Conservation (phyloP, 805 yeast genomes). For the Candida dajiaensis region DNA sequence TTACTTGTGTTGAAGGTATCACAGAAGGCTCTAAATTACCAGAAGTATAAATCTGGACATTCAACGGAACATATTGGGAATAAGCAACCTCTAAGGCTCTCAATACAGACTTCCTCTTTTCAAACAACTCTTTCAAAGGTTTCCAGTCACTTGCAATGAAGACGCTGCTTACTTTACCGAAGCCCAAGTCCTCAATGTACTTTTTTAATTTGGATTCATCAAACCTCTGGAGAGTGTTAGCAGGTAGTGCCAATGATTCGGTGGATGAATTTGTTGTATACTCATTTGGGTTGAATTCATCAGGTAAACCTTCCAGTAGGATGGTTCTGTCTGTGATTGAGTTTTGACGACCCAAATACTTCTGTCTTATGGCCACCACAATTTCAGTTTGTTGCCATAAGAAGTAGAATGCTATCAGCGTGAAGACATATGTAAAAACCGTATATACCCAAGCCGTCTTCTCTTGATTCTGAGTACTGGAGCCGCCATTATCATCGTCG, state of each 20-base stretch:
- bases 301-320: slow-evolving; percentile 83
- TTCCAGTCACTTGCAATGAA: slow-evolving; percentile 88
- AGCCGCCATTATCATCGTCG: slow-evolving; percentile 1
- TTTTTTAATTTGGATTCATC: slow-evolving; percentile 62
- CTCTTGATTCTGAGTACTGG: slow-evolving; percentile 3
- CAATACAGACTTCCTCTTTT: slow-evolving; percentile 48
- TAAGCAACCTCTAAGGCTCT: slow-evolving; percentile 60
- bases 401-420: slow-evolving; percentile 53
- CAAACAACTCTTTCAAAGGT: slow-evolving; percentile 58
- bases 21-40: slow-evolving; percentile 15
- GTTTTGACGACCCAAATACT: slow-evolving; percentile 76
- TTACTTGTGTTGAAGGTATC: slow-evolving; percentile 11
- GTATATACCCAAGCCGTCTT: slow-evolving; percentile 68
- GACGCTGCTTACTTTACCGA: slow-evolving; percentile 73
- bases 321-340: slow-evolving; percentile 90
- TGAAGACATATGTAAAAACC: slow-evolving; percentile 80
- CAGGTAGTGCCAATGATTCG: slow-evolving; percentile 4
- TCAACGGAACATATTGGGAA: slow-evolving; percentile 52
- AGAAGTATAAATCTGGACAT: slow-evolving; percentile 19
- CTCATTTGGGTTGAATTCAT: slow-evolving; percentile 39
- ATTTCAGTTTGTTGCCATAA: slow-evolving; percentile 64
- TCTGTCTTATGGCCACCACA: slow-evolving; percentile 75
- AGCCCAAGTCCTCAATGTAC: slow-evolving; percentile 71
- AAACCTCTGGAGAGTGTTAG: slow-evolving; percentile 27
- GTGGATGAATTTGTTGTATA: slow-evolving; percentile 11